Evolutionary conservation across 192 early-diverging fungal species (phyloP).

Genomic region (Diversispora epigaea): DNA sequence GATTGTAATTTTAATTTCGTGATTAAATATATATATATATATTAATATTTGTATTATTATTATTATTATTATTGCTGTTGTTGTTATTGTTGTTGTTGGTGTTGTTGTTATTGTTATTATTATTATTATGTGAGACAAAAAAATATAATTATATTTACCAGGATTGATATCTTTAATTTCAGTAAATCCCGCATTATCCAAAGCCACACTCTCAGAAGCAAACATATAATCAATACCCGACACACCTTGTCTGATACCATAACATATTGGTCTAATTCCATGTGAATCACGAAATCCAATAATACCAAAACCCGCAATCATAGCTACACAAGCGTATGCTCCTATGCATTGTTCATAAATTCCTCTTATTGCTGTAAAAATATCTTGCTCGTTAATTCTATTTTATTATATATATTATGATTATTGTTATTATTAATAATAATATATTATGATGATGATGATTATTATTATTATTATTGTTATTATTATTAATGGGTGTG

Average conservation of each 20-base stretch:
- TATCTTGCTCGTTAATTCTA: slow-evolving; percentile 98
- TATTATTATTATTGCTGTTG: too few relatives aligned
- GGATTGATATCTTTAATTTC: slow-evolving; percentile 90
- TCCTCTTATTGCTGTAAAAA: slow-evolving; percentile 86
- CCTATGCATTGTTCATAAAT: slow-evolving; percentile 84
- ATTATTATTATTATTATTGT: too few relatives aligned
- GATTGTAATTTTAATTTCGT: too few relatives aligned
- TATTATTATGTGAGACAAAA: background rate
- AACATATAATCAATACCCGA: slow-evolving; percentile 95
- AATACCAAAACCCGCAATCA: slow-evolving; percentile 98
- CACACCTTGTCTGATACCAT: slow-evolving; percentile 72
- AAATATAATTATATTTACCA: slow-evolving; percentile 41
- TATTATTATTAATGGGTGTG: too few relatives aligned
- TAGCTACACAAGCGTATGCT: slow-evolving; percentile 92
- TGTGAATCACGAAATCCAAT: slow-evolving; percentile 94
- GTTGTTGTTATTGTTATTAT: too few relatives aligned
- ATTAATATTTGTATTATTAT: background rate
- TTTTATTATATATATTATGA: background rate
- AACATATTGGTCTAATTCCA: slow-evolving; percentile 94
- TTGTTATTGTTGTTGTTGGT: too few relatives aligned
- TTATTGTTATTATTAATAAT: too few relatives aligned
- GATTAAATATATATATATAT: background rate
- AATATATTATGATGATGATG: too few relatives aligned
- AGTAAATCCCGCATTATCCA: slow-evolving; percentile 86
- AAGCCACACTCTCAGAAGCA: slow-evolving; percentile 94